Evolutionary conservation across 257 asterid species (phyloP), one percentile per base, ranked within the genome.

Genomic region (Anisodus tanguticus): DNA sequence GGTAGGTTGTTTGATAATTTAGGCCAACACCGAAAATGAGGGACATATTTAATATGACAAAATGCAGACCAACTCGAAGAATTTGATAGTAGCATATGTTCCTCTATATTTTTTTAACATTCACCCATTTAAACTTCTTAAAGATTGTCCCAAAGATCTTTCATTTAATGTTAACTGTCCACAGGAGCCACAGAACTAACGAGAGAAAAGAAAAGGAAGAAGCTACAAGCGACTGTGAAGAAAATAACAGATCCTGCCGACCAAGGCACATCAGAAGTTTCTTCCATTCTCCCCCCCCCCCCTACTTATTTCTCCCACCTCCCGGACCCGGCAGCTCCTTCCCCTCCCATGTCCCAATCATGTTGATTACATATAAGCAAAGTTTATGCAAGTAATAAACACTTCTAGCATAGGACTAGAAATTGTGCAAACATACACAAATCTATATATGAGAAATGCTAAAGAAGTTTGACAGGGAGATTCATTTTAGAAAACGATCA

Each of bases 211-310:
- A 22, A 58, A 59, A 11, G 66, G 0, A 76, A 6, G 35, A 31
- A 76, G 8, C 63, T 49, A 51, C 81, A 51, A 51, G 22, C 8
- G 2, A 76, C 63, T 22, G 62, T 51, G 51, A 12, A 51, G 62
- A 74, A 19, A 74, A 74, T 22, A 74, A 74, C 45, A 49, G 62
- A 49, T 74, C 60, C 62, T 22, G 19, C 80, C 62, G 49, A 22
- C 11, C 62, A 49, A 49, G 43, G 22, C 59, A 59, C 16, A 71
- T 43, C 12, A n/a, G 57, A 71, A 43, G 79, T 43, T 41, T 17
- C 37, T 43, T 17, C 57, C 9, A 17, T n/a, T 54, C 2, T 9
- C 10, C 0, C 80, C 76, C 51, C 39, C n/a, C 51, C 39, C 35
- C 79, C 79, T n/a, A 22, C 70, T 64, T 45, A n/a, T 19, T 19